These are phyloP conservation scores for Capsella rubella DNA, from an alignment of 441 rosid species.

Conservation along the genomic window DNA sequence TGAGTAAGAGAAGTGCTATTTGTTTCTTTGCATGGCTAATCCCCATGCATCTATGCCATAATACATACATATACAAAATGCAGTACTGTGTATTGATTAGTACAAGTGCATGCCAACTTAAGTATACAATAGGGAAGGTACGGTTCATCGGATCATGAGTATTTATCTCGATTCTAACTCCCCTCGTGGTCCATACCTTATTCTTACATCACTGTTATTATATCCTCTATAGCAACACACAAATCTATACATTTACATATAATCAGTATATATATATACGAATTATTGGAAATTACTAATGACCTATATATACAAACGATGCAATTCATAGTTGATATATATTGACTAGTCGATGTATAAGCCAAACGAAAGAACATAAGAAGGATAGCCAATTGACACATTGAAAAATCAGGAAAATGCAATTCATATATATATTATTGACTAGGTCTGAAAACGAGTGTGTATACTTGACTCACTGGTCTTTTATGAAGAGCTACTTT, in stretches of 20 bases:
- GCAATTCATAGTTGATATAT: background rate
- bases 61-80: background rate
- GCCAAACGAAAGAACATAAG: conserved; percentile 1
- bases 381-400: background rate
- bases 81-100: conserved; percentile 39
- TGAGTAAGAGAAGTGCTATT: conserved; percentile 38
- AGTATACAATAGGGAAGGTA: conserved; percentile 39
- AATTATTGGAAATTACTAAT: conserved; percentile 12
- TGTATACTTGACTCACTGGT: background rate
- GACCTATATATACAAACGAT: background rate
- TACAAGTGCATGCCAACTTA: conserved; percentile 46
- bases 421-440: too few relatives aligned
- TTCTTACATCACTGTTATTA: conserved; percentile 36
- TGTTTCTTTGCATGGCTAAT: conserved; percentile 47
- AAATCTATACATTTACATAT: background rate
- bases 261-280: background rate
- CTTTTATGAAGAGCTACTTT: background rate
- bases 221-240: conserved; percentile 14
- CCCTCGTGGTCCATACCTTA: conserved; percentile 44
- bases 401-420: background rate
- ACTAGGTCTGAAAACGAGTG: background rate
- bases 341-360: conserved; percentile 24
- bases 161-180: conserved; percentile 39
- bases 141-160: conserved; percentile 46
- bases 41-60: conserved; percentile 33